Evolutionary conservation across 2,329 filamentous ascomycete genomes (phyloP), one percentile per base, ranked within the genome.

Genomic region (Pseudogymnoascus sp.): DNA sequence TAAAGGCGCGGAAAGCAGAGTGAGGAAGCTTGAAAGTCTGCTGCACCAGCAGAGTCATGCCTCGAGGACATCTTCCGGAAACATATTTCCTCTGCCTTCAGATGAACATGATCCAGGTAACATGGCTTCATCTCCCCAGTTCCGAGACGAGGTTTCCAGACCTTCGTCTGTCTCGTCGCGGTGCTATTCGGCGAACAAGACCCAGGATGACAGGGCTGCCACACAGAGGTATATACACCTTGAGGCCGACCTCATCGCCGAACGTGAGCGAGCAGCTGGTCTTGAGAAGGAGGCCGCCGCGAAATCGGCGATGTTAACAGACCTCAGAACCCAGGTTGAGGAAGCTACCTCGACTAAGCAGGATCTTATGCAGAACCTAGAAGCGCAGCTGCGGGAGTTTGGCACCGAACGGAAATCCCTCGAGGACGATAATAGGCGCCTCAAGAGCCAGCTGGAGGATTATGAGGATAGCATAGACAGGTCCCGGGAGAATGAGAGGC

Each of bases 291-390:
- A 95, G 65, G 81, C 89, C 2, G 80, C 82, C 62, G 76, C 78
- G 2, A 81, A 82, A 61, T 78, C 73, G 67, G 84, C 79, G 60
- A 82, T 81, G 68, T 84, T 84, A 72, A 82, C 78, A 69, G 82
- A 84, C 69, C 84, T 83, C 71, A 87, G 82, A 77, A 83, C 79
- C 70, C 87, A 87, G 69, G 83, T 96, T 65, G 86, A 94, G 66
- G 93, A 97, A 74, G 90, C 85, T 5, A 91, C 94, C 69, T 92
- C 91, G 2, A 97, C 90, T 0, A 99, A 99, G 75, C 89, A 90
- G 69, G 94, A 97, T 74, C 84, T 99, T 8, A 86, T 99, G 76
- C 88, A 91, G 67, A 99, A 99, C 71, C 91, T 99, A 78, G 92
- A 97, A 72, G 88, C 92, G 11, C 84, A 95, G 67, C 91, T 97